A percentile compares a stretch with the other conserved stretches of the same genome.
These are phyloP conservation scores for Citrus reticulata DNA, from an alignment of 345 rosid species.

Conservation along the genomic window DNA sequence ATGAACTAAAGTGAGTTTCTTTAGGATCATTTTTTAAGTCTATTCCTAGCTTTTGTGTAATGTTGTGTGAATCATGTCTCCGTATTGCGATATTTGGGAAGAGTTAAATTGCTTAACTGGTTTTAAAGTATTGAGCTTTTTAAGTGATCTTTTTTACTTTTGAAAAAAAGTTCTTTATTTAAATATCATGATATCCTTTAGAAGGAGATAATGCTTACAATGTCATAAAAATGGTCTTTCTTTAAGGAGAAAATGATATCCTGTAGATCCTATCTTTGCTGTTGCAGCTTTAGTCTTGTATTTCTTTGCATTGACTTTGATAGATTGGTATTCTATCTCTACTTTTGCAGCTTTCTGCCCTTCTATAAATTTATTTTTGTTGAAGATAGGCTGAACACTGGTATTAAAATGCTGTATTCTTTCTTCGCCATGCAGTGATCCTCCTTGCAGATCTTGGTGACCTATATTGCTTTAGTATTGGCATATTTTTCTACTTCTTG, in stretches of 20 bases:
- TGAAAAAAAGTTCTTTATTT: background rate
- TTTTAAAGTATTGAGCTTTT: background rate
- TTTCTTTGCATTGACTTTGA: no score
- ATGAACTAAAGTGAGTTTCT: background rate
- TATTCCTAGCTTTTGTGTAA: background rate
- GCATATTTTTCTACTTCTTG: constrained; percentile 81
- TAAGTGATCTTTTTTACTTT: background rate
- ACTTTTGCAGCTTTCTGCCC: background rate
- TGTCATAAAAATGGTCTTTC: background rate
- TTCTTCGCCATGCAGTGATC: constrained; percentile 60
- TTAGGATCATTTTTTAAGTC: background rate
- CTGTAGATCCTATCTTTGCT: background rate
- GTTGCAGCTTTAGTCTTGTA: background rate
- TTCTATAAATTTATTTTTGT: background rate
- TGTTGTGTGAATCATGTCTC: background rate
- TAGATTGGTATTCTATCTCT: no score
- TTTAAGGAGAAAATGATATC: background rate
- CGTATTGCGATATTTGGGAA: background rate
- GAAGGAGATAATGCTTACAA: background rate
- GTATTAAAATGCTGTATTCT: constrained; percentile 1
- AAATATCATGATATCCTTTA: background rate
- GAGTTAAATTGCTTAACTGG: background rate
- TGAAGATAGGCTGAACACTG: background rate
- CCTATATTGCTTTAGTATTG: constrained; percentile 87
- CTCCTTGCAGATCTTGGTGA: constrained; percentile 99